Evolutionary conservation across 2,329 filamentous ascomycete species (phyloP).

Genomic region (Aciculosporium take): DNA sequence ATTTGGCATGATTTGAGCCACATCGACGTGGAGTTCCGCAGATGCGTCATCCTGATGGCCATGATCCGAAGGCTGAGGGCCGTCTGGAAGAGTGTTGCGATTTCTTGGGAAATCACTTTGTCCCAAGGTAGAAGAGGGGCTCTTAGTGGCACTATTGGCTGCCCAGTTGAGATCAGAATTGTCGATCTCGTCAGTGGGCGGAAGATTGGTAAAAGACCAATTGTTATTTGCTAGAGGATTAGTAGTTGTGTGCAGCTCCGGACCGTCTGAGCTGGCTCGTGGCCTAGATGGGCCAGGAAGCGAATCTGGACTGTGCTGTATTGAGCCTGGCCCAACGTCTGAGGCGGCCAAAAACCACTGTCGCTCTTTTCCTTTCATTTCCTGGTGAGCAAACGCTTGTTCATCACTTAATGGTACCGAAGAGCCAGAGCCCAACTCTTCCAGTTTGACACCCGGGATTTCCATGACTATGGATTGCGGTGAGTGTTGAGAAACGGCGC

Average conservation of each 20-base stretch:
- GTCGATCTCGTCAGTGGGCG: slow-evolving; percentile 11
- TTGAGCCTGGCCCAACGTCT: slow-evolving; percentile 5
- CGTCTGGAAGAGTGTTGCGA: background rate
- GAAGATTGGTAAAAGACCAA: slow-evolving; percentile 40
- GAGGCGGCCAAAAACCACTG: slow-evolving; percentile 6
- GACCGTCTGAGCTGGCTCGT: slow-evolving; percentile 44
- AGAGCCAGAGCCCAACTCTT: background rate
- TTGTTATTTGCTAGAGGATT: slow-evolving; percentile 45
- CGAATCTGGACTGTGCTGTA: slow-evolving; percentile 5
- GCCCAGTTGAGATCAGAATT: slow-evolving; percentile 2
- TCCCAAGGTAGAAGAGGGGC: background rate
- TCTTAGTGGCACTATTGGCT: background rate
- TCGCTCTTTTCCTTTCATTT: slow-evolving; percentile 16
- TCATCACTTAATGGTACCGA: background rate
- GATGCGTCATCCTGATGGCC: slow-evolving; percentile 2
- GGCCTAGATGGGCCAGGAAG: slow-evolving; percentile 23
- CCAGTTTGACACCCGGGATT: background rate
- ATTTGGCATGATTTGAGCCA: slow-evolving; percentile 5
- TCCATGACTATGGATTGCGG: background rate
- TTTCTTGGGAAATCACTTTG: background rate
- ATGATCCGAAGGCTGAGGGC: background rate
- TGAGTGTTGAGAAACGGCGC: background rate
- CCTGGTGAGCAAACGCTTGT: background rate
- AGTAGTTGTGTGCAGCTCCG: slow-evolving; percentile 26
- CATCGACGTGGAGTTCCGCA: slow-evolving; percentile 3